Base-by-base conservation (phyloP, 73 alveolate species). In the Paramecium sonneborni region DNA sequence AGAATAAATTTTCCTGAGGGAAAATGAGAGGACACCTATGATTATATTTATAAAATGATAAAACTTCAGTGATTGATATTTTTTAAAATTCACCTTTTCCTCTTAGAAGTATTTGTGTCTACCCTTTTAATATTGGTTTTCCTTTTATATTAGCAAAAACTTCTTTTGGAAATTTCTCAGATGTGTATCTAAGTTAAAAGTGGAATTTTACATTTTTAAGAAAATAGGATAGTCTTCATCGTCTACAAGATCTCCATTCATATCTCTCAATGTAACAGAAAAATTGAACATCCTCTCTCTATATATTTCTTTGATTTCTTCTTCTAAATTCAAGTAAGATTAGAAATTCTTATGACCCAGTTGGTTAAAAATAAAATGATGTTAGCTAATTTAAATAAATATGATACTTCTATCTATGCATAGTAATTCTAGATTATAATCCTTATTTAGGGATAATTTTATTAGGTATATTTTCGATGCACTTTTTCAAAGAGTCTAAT, bases 161-260 rank as follows among this genome's bases (percentile, higher is more conserved):
- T 41, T 72, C 86, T 37, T 72, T 35, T 72, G 86, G 86, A 30
- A 72, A 72, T 72, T 72, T 72, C 86, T 72, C 86, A 1, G 86
- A 34, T 41, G 86, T 72, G 86, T 35, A 72, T 72, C 86, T 72
- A 18, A 72, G 18, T 28, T 72, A 8, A 23, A 32, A 26, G 44
- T n/a, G 23, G 20, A 62, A 30, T 62, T 32, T 62, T 62, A 62
- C 84, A 62, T 62, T 32, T 24, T 62, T 30, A 62, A 12, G 26
- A 30, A 62, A 3, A 62, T 62, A 30, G 84, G 84, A 62, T 46
- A 62, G 84, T 72, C 86, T 35, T 72, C 86, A 72, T 72, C 62
- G n/a, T 72, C 67, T 28, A 35, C 11, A 21, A 72, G 24, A 34
- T 32, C 35, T 24, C 84, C 84, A 62, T 32, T 62, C 44, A 62